Conservation (phyloP, 2,329 filamentous ascomycete species). For the Penicillium sumatraense region DNA sequence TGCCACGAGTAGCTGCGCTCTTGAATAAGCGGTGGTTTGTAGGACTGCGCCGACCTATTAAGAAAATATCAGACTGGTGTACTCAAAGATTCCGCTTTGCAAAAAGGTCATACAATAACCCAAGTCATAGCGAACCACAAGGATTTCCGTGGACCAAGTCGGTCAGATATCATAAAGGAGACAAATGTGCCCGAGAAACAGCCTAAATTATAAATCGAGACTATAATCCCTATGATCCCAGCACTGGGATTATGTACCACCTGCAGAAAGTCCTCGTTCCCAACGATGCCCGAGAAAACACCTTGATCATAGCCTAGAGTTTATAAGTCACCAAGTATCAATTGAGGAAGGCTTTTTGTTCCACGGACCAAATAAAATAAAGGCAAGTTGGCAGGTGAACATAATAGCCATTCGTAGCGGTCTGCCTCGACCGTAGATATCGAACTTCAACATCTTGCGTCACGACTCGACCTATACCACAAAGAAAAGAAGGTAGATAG, state of each 20-base stretch:
- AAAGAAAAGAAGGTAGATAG: background rate
- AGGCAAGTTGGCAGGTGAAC: slow-evolving; percentile 26
- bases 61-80: background rate
- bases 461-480: background rate
- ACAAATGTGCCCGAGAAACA: slow-evolving; percentile 44
- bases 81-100: background rate
- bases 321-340: background rate
- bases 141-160: slow-evolving; percentile 36
- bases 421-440: slow-evolving; percentile 29
- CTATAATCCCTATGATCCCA: slow-evolving; percentile 47
- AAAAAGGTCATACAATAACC: slow-evolving; percentile 29
- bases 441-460: slow-evolving; percentile 26
- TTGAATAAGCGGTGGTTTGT: slow-evolving; percentile 38
- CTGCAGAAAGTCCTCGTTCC: slow-evolving; percentile 50
- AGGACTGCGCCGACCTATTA: slow-evolving; percentile 39
- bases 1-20: slow-evolving; percentile 45
- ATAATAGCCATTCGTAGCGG: slow-evolving; percentile 26
- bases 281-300: slow-evolving; percentile 54
- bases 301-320: slow-evolving; percentile 54
- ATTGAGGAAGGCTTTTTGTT: background rate
- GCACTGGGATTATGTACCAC: slow-evolving; percentile 45
- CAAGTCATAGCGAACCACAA: slow-evolving; percentile 43
- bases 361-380: slow-evolving; percentile 30
- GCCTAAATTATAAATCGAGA: slow-evolving; percentile 50
- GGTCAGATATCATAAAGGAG: slow-evolving; percentile 36